Evolutionary conservation across 208 protist species (phyloP).

Genomic region (Naegleria fowleri): DNA sequence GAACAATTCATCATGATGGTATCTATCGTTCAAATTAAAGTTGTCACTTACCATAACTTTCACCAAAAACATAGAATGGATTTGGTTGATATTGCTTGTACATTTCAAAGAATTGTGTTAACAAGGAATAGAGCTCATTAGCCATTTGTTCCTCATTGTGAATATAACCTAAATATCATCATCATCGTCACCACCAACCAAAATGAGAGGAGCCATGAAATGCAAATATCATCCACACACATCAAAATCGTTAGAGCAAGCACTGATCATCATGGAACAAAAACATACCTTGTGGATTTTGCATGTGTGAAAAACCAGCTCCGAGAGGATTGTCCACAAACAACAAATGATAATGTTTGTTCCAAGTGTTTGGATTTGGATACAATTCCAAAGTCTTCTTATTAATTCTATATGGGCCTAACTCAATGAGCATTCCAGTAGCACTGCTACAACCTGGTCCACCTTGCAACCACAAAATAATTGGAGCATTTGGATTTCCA

Average conservation of each 20-base stretch:
- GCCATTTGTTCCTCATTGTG: constrained; percentile 62
- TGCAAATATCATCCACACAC: too few species aligned
- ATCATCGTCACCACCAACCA: too few species aligned
- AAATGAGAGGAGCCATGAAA: too few species aligned
- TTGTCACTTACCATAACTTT: constrained; percentile 59
- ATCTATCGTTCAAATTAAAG: too few species aligned
- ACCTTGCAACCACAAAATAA: not conserved
- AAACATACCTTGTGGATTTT: constrained; percentile 25
- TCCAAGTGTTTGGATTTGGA: not conserved
- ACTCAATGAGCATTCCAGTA: not conserved
- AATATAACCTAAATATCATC: constrained; percentile 41
- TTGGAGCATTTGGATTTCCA: not conserved
- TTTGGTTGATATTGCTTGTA: constrained; percentile 47
- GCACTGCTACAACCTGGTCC: not conserved
- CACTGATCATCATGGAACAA: too few species aligned
- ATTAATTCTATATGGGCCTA: not conserved
- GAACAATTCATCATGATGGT: too few species aligned
- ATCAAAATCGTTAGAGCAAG: too few species aligned
- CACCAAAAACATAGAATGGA: constrained; percentile 68
- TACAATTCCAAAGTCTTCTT: not conserved
- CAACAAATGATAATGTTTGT: constrained; percentile 45
- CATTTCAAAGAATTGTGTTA: constrained; percentile 42
- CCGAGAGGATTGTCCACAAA: constrained; percentile 81
- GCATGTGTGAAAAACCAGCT: constrained; percentile 69
- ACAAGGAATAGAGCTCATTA: constrained; percentile 74